Evolutionary conservation across 208 protist species (phyloP), one percentile per base, ranked within the genome.

Genomic region (Crithidia brevicula): DNA sequence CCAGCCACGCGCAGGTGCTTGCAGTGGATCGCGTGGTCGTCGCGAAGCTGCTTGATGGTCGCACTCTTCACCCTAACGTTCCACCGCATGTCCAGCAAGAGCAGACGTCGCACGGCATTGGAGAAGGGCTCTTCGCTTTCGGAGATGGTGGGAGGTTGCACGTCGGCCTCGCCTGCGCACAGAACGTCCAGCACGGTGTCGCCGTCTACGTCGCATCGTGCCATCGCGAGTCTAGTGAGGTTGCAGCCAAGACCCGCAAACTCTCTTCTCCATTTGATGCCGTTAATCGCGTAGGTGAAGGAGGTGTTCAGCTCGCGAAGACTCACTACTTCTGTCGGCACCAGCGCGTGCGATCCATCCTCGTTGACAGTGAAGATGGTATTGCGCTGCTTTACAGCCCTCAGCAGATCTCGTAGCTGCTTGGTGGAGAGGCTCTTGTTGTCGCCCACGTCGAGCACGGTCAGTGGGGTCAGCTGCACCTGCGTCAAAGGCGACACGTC

Each of bases 11-110:
- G 50, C 22, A 56, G 50, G 28, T 56, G 50, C 50, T 56, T 56
- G 28, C 50, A 56, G 50, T 56, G 50, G 20, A 56, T 56, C 50
- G 28, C 50, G 50, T 56, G 50, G 28, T 56, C 50, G 50, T 56
- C 50, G 22, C 50, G 50, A 23, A 56, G 50, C 50, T 15, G 7
- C 50, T 20, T n/a, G 22, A 56, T 56, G 13, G 50, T 36, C 0
- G 4, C 50, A 36, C 50, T 56, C 50, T 15, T 31, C 50, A 56
- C 50, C 50, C 28, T 31, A 23, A 56, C 7, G 28, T 56, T 56
- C 50, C 50, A 38, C 27, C 50, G 50, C 50, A 56, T 56, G 50
- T 56, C 50, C 23, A 56, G 50, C 50, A 56, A 16, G 15, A 56
- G 50, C 50, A 56, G 7, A 13, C 50, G 50, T 3, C 50, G 23